These are phyloP conservation scores for sorghum (Sorghum bicolor) DNA, from an alignment of 176 grass and related monocot genomes.

Conservation along the genomic window DNA sequence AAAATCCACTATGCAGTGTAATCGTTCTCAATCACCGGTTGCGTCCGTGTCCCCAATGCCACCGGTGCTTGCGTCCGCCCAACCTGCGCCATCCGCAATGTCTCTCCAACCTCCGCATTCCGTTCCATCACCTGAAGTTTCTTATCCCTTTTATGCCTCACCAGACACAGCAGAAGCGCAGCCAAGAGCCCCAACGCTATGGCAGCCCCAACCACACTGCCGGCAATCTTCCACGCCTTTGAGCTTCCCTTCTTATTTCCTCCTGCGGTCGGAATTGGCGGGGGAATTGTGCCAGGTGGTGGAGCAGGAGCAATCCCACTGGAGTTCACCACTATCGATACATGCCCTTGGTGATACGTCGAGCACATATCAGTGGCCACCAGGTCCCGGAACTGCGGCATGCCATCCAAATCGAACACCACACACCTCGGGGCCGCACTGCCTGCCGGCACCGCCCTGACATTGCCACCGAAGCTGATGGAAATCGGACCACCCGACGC, in stretches of 20 bases:
- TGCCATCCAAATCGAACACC: constrained; percentile 56
- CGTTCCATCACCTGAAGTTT: constrained; percentile 66
- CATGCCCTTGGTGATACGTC: constrained; percentile 58
- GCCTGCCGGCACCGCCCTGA: constrained; percentile 22
- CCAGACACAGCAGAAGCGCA: constrained; percentile 42
- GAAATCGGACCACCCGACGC: constrained; percentile 41
- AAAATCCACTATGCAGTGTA: constrained; percentile 38
- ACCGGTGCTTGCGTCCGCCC: constrained; percentile 66
- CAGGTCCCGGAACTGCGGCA: constrained; percentile 57
- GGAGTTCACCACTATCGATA: constrained; percentile 84
- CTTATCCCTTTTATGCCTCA: constrained; percentile 37
- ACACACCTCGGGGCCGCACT: constrained; percentile 49
- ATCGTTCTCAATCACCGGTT: constrained; percentile 78
- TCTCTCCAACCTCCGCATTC: constrained; percentile 57
- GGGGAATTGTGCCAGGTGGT: constrained; percentile 6
- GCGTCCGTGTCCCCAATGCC: constrained; percentile 56
- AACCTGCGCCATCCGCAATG: constrained; percentile 65
- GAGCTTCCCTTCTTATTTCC: constrained; percentile 37
- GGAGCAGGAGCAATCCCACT: constrained; percentile 51
- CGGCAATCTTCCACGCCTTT: constrained; percentile 74
- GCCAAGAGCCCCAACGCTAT: constrained; percentile 50
- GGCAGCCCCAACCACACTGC: constrained; percentile 35
- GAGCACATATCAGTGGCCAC: constrained; percentile 41
- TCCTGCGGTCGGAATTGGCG: background rate
- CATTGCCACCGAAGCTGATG: constrained; percentile 46